Base-by-base conservation (phyloP, 73 alveolate genomes). In the Tetrahymena malaccensis region DNA sequence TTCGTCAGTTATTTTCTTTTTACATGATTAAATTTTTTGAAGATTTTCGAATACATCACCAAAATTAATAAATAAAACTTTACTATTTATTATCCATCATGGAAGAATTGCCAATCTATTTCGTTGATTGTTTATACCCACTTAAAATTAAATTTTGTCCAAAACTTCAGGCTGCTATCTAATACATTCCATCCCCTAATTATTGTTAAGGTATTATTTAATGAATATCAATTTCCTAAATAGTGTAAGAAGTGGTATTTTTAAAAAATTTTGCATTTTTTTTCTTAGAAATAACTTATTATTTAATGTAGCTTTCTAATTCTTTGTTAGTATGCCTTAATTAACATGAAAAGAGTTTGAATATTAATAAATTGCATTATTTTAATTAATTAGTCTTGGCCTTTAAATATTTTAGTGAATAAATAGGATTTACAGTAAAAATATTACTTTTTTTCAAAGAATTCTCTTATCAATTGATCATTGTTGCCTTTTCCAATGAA, bases 111-210 rank as follows among this genome's bases (percentile, higher is more conserved):
- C 94, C 93, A 95, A 85, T 95, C 94, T 50, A 95, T 95, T 93
- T 95, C 97, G 84, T 89, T 25, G 93, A 85, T 95, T 50, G 97
- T 95, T 93, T 95, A 38, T 43, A 95, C 97, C 97, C 97, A 95
- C 57, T 95, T 95, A 85, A 95, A 57, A 89, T 85, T 84, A 89
- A 95, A 95, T 43, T 95, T 94, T 50, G 93, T 95, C 94, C 95
- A 95, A 22, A 94, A 34, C 94, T 89, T 95, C 97, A 56, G 70
- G 84, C 84, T 95, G 89, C 57, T 34, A 89, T 95, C 97, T 34
- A 95, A 89, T 31, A 50, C 55, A 31, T 95, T 95, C 97, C 97
- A 95, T 31, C 97, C 97, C 94, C 97, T 95, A 84, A 95, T n/a
- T 55, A 27, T n/a, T n/a, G 50, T 34, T 50, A 43, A 93, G 44